Conservation (phyloP, 202 grass and related monocot species). For the Elaeis oleifera region DNA sequence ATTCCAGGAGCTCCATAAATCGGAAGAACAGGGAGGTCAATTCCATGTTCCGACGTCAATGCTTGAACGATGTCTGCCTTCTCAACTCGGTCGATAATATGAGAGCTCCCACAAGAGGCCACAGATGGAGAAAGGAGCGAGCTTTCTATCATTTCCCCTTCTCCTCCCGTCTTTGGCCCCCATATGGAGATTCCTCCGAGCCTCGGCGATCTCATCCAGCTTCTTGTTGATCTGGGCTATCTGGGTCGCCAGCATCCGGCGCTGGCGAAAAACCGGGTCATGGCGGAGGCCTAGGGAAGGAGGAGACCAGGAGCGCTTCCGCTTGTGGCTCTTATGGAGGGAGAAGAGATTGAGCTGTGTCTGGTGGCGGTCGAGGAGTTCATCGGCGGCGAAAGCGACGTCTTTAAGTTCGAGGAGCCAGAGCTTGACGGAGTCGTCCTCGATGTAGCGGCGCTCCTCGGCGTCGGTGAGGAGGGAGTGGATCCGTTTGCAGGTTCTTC, state of each 20-base stretch:
- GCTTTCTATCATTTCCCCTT: background rate
- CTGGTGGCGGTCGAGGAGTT: background rate
- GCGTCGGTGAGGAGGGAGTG: background rate
- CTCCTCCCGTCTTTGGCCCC: background rate
- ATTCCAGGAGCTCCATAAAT: background rate
- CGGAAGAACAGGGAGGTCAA: background rate
- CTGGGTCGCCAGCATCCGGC: constrained; percentile 1
- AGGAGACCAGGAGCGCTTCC: background rate
- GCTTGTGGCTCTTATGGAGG: background rate
- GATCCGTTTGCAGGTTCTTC: background rate
- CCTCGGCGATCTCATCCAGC: constrained; percentile 5
- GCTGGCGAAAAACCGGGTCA: background rate
- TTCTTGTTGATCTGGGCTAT: constrained; percentile 10
- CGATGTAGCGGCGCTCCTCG: constrained; percentile 1
- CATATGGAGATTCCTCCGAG: background rate
- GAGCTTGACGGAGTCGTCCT: background rate
- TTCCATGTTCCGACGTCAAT: background rate
- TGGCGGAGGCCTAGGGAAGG: background rate
- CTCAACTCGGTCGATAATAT: background rate
- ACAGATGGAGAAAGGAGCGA: background rate
- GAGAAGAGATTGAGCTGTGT: background rate
- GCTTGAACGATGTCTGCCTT: background rate
- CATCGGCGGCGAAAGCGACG: background rate
- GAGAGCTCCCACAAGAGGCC: background rate
- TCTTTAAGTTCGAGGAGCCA: background rate